Evolutionary conservation across 441 rosid species (phyloP).

Genomic region (Erodium trifolium): DNA sequence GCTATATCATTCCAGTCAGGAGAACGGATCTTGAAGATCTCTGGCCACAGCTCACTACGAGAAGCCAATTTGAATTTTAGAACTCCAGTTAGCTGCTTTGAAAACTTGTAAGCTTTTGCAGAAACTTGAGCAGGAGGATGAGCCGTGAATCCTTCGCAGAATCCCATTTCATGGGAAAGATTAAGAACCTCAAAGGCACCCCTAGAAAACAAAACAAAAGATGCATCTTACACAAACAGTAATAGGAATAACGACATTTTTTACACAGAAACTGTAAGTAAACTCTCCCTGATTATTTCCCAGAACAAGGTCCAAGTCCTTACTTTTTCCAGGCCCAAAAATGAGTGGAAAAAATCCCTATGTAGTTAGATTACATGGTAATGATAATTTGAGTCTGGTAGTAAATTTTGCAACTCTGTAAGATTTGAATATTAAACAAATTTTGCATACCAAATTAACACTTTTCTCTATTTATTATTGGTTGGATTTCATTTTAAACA

Average conservation of each 20-base stretch:
- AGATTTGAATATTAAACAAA: too few relatives aligned
- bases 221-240: not conserved
- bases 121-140: not conserved
- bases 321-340: too few relatives aligned
- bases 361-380: too few relatives aligned
- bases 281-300: too few relatives aligned
- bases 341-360: too few relatives aligned
- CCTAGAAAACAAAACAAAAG: not conserved
- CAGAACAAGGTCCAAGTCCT: too few relatives aligned
- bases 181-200: not conserved
- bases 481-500: not conserved
- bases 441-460: not conserved
- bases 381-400: too few relatives aligned
- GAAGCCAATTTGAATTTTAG: not conserved
- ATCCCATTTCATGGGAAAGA: not conserved
- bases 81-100: not conserved
- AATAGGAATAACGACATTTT: not conserved
- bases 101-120: not conserved
- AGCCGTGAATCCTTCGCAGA: not conserved
- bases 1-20: constrained; percentile 5
- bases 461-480: not conserved
- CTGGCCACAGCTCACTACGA: constrained; percentile 2
- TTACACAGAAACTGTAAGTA: not conserved
- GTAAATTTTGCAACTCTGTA: too few relatives aligned
- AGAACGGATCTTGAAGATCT: not conserved